phyloP scores from a whole-genome alignment of 1,284 basidiomycete species.

The Tilletia walkeri region DNA sequence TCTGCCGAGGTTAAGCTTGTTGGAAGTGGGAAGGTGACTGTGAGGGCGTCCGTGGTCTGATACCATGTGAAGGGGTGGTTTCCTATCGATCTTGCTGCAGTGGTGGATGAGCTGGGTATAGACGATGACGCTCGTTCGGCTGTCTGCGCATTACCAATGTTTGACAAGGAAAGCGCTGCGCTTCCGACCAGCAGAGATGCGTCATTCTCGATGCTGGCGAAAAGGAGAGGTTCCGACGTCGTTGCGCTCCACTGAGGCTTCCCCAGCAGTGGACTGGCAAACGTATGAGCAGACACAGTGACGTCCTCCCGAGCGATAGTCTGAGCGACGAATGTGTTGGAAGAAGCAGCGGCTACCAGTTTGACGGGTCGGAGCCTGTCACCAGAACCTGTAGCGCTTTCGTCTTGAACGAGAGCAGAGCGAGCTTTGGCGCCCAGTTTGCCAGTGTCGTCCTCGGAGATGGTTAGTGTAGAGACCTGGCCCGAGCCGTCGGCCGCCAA shows the following conservation, averaged over 20 bases:
- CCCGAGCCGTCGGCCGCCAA: neutral
- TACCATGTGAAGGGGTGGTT: slow-evolving; percentile 78
- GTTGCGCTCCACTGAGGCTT: slow-evolving; percentile 24
- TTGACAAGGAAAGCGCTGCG: too few relatives aligned
- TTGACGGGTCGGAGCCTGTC: neutral
- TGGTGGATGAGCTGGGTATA: neutral
- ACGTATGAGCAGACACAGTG: neutral
- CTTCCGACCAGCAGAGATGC: neutral
- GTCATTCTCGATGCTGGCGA: neutral
- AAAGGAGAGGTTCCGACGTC: slow-evolving; percentile 55
- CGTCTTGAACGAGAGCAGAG: neutral
- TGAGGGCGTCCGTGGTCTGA: slow-evolving; percentile 77
- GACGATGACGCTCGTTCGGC: neutral
- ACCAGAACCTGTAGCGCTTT: neutral
- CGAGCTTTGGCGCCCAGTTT: neutral
- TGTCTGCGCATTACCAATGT: too few relatives aligned
- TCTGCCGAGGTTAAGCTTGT: slow-evolving; percentile 56
- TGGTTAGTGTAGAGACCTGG: neutral
- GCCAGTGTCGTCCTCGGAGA: neutral
- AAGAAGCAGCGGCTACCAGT: neutral
- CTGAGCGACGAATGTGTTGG: neutral
- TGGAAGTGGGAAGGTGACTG: slow-evolving; percentile 77
- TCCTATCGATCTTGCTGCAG: slow-evolving; percentile 19
- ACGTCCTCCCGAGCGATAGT: neutral
- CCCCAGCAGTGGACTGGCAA: neutral